Evolutionary conservation across 106 monocot species (phyloP), one percentile per base, ranked within the genome.

Genomic region (Allium cepa): DNA sequence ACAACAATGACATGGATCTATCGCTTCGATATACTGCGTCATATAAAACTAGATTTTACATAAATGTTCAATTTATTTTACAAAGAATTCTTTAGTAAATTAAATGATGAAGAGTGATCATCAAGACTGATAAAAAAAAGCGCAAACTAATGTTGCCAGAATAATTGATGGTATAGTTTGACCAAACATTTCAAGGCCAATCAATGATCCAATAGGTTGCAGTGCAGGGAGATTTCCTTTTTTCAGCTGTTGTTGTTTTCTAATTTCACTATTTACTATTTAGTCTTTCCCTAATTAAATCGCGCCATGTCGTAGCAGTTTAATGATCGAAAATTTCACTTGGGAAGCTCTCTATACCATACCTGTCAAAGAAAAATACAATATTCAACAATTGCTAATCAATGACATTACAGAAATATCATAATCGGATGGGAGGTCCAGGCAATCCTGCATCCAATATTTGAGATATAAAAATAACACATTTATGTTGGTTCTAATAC

Each of bases 101-200:
- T n/a, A n/a, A n/a, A 53, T 11, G 53, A 53, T 53, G 53, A 53
- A 53, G 53, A 15, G 10, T 4, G 12, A 67, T 13, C 50, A 52
- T 10, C 26, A n/a, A 67, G 2, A 26, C 67, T 52, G 46, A 26
- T 53, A 52, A 67, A 50, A 67, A 64, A 48, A 9, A 64, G 16
- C 47, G 8, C 26, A 16, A 5, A 2, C 10, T 65, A 3, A 65
- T 10, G 2, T 50, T 46, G 45, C 8, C 10, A 2, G 53, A 2
- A 11, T 11, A 10, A 10, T 53, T 53, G 79, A 15, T 13, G 86
- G 92, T 59, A 84, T 86, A 66, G 76, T 78, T 50, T 88, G 82
- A 12, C 96, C 96, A 84, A 92, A 89, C 96, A 97, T 97, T 63
- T 89, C 84, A 68, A 88, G 84, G 56, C 96, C 96, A 78, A 84